phyloP scores from a whole-genome alignment of 139 green algal genomes.

The Chlorella sorokiniana region DNA sequence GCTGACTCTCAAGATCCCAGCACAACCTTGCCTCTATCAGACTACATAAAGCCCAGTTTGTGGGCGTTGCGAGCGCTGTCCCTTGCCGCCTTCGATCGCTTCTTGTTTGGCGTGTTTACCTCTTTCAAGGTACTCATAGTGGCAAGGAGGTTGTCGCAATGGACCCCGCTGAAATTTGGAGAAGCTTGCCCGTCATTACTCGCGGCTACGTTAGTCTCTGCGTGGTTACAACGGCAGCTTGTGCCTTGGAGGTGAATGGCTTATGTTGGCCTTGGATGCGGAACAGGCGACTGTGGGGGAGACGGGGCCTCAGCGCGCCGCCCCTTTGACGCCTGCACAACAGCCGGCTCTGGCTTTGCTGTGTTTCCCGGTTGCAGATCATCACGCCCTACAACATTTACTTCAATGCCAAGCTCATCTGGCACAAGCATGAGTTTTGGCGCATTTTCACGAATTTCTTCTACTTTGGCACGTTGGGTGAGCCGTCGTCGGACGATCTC shows the following conservation, averaged over 20 bases:
- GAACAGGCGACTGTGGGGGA: neutral
- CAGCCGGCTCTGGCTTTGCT: neutral
- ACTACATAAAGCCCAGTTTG: too few relatives aligned
- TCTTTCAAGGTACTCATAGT: too few relatives aligned
- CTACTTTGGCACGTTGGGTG: conserved; percentile 95
- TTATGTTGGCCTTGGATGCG: neutral
- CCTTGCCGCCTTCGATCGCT: too few relatives aligned
- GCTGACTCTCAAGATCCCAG: too few relatives aligned
- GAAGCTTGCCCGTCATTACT: conserved; percentile 91
- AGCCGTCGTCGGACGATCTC: neutral
- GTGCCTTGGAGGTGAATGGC: conserved; percentile 86
- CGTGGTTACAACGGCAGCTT: conserved; percentile 93
- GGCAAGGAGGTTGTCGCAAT: conserved; percentile 25
- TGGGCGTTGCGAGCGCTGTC: too few relatives aligned
- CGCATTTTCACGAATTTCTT: conserved; percentile 98
- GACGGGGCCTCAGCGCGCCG: neutral
- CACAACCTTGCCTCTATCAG: too few relatives aligned
- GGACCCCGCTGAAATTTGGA: conserved; percentile 37
- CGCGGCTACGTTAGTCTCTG: conserved; percentile 93
- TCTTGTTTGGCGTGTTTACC: too few relatives aligned
- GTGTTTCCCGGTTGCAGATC: conserved; percentile 59
- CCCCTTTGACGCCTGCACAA: neutral
- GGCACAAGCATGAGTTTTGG: conserved; percentile 91
- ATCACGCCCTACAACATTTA: conserved; percentile 97
- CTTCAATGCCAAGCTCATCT: conserved; percentile 94